These are phyloP conservation scores for Eucalyptus curtisii DNA, from an alignment of 345 rosid genomes.

Conservation along the genomic window DNA sequence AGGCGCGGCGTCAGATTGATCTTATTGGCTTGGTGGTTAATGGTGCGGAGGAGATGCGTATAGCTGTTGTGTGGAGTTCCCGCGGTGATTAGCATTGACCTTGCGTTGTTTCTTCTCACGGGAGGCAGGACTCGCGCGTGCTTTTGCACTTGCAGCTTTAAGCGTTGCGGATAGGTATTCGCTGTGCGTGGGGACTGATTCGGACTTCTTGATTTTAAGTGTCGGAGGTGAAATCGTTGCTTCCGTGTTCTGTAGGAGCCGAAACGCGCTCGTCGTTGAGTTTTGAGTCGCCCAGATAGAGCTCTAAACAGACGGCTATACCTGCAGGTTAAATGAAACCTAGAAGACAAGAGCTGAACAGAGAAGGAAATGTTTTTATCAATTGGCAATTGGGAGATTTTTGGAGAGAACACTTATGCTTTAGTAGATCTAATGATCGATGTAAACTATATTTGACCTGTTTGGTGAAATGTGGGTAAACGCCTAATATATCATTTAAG, in stretches of 20 bases:
- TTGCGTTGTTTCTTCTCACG: not conserved
- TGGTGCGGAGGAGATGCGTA: not conserved
- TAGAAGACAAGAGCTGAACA: not conserved
- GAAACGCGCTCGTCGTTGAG: not conserved
- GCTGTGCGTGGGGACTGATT: not conserved
- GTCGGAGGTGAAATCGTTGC: not conserved
- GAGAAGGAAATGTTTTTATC: not conserved
- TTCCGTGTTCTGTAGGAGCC: not conserved
- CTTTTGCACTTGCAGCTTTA: not conserved
- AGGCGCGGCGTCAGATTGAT: not conserved
- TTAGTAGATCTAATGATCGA: not conserved
- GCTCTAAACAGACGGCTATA: not conserved
- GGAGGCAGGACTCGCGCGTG: not conserved
- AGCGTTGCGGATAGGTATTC: not conserved
- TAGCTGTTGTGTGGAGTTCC: not conserved
- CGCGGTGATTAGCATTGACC: not conserved
- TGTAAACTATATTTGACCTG: not conserved
- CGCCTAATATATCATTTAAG: not conserved
- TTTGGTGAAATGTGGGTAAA: not conserved
- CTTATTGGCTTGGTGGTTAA: not conserved
- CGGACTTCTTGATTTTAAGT: not conserved
- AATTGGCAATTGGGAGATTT: not conserved
- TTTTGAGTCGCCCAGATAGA: not conserved
- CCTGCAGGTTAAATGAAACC: not conserved
- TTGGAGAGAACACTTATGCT: not conserved